Base-by-base conservation (phyloP, 371 early-diverging fungal genomes). In the Mucor velutinosus region DNA sequence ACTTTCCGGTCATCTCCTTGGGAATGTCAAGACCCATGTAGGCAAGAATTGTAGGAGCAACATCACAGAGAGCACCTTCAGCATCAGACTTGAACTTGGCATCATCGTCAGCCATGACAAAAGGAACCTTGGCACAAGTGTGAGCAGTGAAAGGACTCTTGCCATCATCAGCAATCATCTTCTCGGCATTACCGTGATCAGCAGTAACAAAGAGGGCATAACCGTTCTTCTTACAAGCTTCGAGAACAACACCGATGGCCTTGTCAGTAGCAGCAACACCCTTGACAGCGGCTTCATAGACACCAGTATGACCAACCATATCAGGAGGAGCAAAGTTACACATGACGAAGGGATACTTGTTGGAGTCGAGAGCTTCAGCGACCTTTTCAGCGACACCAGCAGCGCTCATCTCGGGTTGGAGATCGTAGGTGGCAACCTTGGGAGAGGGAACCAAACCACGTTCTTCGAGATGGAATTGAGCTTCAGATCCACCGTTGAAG, bases 111-210 rank as follows among this genome's bases (percentile, higher is more conserved):
- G 88, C 88, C 93, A 99, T 95, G 64, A 97, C 88, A 69, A 99
- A 94, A 30, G 99, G 99, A 59, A 99, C 99, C 33, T 86, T 89
- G 35, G 90, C 83, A 73, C 92, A 91, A 25, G 99, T 98, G 82
- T 99, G 99, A 56, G 99, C 98, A 37, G 98, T 99, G 82, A 98
- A 95, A 23, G 97, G 95, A 45, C 87, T 83, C 37, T 87, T 86
- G 61, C 89, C 92, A 61, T 94, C 92, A 51, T 93, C 95, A 29
- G 91, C 88, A 56, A 93, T 62, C 99, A 99, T 99, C 87, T 98
- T 94, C 80, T 99, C 99, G 56, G 99, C 99, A 76, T 99, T 99
- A 58, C 99, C 99, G 83, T 99, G 99, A 85, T 99, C 99, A 25
- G 99, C 94, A 14, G 99, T 99, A 67, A 99, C 84, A 68, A 99